These are phyloP conservation scores for Xanthoconium purpureum DNA, from an alignment of 768 basidiomycete species.

Conservation along the genomic window DNA sequence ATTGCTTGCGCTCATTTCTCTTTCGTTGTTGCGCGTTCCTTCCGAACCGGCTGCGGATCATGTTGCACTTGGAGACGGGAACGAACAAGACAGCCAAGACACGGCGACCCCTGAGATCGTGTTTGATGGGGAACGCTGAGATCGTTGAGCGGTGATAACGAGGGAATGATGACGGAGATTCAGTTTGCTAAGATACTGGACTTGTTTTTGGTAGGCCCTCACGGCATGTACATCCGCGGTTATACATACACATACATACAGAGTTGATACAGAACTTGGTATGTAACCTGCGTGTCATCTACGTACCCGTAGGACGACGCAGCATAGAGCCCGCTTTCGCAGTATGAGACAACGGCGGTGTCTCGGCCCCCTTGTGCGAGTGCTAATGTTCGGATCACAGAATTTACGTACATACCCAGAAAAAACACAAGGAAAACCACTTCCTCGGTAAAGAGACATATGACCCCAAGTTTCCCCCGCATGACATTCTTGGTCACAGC, in stretches of 20 bases:
- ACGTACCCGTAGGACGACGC: too few relatives aligned
- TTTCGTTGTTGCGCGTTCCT: constrained; percentile 47
- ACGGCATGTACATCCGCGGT: neutral
- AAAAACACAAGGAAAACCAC: too few relatives aligned
- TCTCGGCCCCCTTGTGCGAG: too few relatives aligned
- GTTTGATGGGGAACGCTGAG: neutral
- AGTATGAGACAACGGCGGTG: too few relatives aligned
- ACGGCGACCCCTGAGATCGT: neutral
- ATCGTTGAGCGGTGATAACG: constrained; percentile 2
- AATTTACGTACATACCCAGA: too few relatives aligned
- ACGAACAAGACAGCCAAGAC: constrained; percentile 4
- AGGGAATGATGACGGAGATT: neutral
- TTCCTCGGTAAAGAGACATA: too few relatives aligned
- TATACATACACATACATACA: neutral
- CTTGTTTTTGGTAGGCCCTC: neutral
- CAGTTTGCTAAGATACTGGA: neutral
- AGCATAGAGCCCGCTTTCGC: too few relatives aligned
- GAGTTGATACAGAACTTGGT: neutral
- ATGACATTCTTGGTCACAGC: neutral
- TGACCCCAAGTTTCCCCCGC: too few relatives aligned
- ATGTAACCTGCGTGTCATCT: too few relatives aligned
- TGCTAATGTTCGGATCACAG: too few relatives aligned
- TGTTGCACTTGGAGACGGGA: neutral
- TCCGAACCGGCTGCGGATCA: neutral
- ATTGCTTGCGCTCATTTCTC: constrained; percentile 40